Base-by-base conservation (phyloP, 768 basidiomycete genomes). In the Lentinula detonsa region DNA sequence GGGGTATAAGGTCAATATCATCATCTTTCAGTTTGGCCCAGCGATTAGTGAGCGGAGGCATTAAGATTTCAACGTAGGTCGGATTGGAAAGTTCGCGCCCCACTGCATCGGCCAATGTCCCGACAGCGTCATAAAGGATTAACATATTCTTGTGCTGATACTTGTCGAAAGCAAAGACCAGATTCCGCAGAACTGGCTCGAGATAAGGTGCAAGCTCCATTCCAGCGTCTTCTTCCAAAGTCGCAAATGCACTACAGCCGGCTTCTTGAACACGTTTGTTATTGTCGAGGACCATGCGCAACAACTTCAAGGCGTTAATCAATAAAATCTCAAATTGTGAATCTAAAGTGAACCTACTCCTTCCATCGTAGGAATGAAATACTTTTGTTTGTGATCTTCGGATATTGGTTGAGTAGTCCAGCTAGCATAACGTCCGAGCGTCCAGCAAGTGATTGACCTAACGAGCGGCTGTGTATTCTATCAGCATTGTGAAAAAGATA, bases 111-210 rank as follows among this genome's bases (percentile, higher is more conserved):
- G 97, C 97, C 40, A 99, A 80, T 0, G 97, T 99, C 6, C 97
- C 97, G 50, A 99, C 90, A n/a, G 97, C 97, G 68, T 99, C 97
- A 70, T 98, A 98, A 35, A 99, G 77, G 62, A 98, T 99, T 65
- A 99, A 83, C 84, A 98, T 88, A 72, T 99, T 99, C 82, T 98
- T 98, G 75, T 97, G 95, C 71, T 99, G 97, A 74, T 99, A 99
- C 75, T 97, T 98, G 61, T 91, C 85, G 74, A 98, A 99, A 1
- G 97, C 97, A 64, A 93, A 86, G 40, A 98, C 95, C 57, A 99
- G 81, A 73, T 98, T 98, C 58, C 91, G 87, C 61, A 99, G 78
- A 57, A 99, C 92, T 3, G 95, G 95, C 67, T 96, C 95, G 15
- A 98, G 86, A 76, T 90, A 98, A 1, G 97, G 97, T 10, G 86